A percentile compares a stretch with the other conserved stretches of the same genome.
Evolutionary conservation across 331 rosid species (phyloP).

Genomic region (Pyracantha coccinea): DNA sequence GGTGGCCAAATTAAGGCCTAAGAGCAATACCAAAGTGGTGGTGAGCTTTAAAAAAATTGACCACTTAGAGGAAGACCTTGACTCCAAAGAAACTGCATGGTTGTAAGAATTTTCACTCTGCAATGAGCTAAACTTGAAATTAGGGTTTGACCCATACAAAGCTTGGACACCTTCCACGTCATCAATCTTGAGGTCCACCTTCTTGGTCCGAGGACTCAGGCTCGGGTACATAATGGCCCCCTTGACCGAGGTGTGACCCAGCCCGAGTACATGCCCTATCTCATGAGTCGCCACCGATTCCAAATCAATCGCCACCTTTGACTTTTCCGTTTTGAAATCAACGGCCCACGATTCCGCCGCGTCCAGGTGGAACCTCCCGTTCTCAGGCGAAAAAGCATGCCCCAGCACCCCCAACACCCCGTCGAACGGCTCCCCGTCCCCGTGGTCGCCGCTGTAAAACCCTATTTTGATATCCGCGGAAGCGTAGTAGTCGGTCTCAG

Average conservation of each 20-base stretch:
- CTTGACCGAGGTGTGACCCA: conserved; percentile 66
- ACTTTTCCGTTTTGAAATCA: conserved; percentile 43
- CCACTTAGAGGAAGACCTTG: conserved; percentile 16
- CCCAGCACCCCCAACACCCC: conserved; percentile 82
- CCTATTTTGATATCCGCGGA: conserved; percentile 72
- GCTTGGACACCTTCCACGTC: conserved; percentile 90
- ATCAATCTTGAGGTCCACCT: conserved; percentile 62
- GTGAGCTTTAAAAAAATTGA: conserved; percentile 9
- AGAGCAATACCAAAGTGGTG: conserved; percentile 12
- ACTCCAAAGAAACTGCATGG: conserved; percentile 19
- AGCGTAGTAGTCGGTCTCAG: conserved; percentile 27
- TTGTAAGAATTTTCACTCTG: conserved; percentile 43
- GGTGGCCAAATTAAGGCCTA: neutral
- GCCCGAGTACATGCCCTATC: conserved; percentile 96
- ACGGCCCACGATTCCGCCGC: conserved; percentile 83
- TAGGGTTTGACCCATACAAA: conserved; percentile 81
- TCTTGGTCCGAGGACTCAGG: conserved; percentile 61
- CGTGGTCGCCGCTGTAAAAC: conserved; percentile 72
- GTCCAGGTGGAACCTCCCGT: conserved; percentile 87
- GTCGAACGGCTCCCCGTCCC: conserved; percentile 91
- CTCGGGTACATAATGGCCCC: conserved; percentile 92
- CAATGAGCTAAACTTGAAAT: conserved; percentile 45
- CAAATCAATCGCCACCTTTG: conserved; percentile 79
- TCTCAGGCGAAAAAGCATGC: conserved; percentile 85
- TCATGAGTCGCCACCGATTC: conserved; percentile 96